Base-by-base conservation (phyloP, 768 basidiomycete genomes). In the Lentinula aciculospora region DNA sequence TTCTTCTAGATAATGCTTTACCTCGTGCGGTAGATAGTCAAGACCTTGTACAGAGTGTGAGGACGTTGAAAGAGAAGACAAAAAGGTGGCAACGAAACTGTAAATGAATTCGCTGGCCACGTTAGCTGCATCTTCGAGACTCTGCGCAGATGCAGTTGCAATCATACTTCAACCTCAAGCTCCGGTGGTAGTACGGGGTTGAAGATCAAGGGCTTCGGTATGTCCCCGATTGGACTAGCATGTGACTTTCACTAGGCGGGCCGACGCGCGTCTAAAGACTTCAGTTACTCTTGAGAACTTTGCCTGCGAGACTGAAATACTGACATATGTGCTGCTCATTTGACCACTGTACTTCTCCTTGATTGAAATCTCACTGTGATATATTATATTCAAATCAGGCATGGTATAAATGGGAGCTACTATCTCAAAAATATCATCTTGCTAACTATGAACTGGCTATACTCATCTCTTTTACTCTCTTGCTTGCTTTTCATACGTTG, bases 41-140 rank as follows among this genome's bases (percentile, higher is more conserved):
- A 82, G 71, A 63, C 76, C 81, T 83, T 50, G 13, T 37, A 32
- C 17, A 25, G 9, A 37, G 39, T 48, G 19, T 36, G 50, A 32
- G 40, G 4, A 13, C 31, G 42, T 8, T n/a, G n/a, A 12, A 19
- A 29, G 39, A 36, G 10, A 42, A 32, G 23, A 27, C 37, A 12
- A 23, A 46, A 21, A 44, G 28, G 34, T 25, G 28, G 15, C 19
- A 9, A 56, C 54, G 17, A 5, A 57, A 80, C 81, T 81, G 68
- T 81, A 81, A 47, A 83, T 78, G 66, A 79, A 83, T 65, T 83
- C 81, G 1, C 78, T 74, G 9, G 80, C 79, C 32, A 83, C 69
- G 53, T 74, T 78, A 2, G 79, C 74, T 0, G 81, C 81, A 62
- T 83, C 81, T 62, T 83, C 81, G 29, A 77, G 61, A 61, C 77